Conservation (phyloP, 31 red algal genomes). For the Porphyra umbilicalis region DNA sequence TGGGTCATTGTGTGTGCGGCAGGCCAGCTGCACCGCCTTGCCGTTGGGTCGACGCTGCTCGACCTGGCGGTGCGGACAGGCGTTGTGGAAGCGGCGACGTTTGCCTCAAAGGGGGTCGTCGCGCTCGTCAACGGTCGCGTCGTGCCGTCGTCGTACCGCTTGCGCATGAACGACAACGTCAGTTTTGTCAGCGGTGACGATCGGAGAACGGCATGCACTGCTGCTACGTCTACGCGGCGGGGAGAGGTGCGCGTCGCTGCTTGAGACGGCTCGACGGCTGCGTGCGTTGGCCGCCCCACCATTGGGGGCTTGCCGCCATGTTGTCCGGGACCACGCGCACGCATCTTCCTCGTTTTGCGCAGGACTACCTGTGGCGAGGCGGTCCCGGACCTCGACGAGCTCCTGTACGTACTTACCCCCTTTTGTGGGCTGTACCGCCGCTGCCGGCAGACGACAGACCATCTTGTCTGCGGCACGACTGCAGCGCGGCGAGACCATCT, state of each 20-base stretch:
- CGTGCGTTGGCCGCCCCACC: neutral
- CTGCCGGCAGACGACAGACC: too few relatives aligned
- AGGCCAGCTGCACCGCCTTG: constrained; percentile 41
- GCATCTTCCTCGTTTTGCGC: too few relatives aligned
- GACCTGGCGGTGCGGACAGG: constrained; percentile 34
- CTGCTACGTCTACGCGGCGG: neutral
- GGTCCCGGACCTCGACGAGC: too few relatives aligned
- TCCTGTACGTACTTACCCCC: too few relatives aligned
- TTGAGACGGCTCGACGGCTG: too few relatives aligned
- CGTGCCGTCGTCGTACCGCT: constrained; percentile 30
- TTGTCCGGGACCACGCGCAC: too few relatives aligned
- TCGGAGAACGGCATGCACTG: neutral
- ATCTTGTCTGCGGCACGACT: too few relatives aligned
- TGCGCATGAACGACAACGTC: constrained; percentile 56
- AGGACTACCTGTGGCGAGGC: too few relatives aligned
- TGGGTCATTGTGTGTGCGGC: constrained; percentile 49
- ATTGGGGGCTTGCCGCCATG: too few relatives aligned
- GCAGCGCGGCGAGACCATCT: too few relatives aligned
- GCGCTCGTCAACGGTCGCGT: constrained; percentile 48
- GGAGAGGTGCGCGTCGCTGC: neutral
- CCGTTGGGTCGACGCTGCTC: constrained; percentile 45
- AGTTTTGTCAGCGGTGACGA: constrained; percentile 21
- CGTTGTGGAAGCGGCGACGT: constrained; percentile 1
- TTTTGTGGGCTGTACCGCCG: too few relatives aligned
- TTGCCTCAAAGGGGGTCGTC: constrained; percentile 17